Evolutionary conservation across 805 yeast species (phyloP).

Genomic region (Ogataea wickerhamii): DNA sequence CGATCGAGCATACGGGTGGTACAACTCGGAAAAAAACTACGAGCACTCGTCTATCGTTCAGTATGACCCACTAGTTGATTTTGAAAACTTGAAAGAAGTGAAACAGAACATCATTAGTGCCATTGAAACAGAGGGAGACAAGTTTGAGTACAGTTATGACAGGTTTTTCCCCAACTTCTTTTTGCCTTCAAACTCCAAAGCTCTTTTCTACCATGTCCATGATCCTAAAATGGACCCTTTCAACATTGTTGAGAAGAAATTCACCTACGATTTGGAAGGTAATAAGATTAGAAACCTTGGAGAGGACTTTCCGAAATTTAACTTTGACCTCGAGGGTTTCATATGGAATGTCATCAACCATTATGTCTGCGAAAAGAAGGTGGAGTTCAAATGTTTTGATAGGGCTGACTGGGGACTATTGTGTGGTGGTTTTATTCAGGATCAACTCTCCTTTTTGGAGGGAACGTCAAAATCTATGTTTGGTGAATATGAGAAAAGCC

Average conservation of each 20-base stretch:
- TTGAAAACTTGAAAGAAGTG: constrained; percentile 24
- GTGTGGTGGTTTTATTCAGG: constrained; percentile 28
- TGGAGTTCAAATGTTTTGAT: constrained; percentile 24
- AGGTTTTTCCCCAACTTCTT: constrained; percentile 25
- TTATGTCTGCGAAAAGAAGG: constrained; percentile 30
- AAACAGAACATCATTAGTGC: constrained; percentile 19
- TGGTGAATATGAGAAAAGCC: constrained; percentile 13
- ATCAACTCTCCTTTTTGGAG: constrained; percentile 25
- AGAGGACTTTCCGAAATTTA: constrained; percentile 31
- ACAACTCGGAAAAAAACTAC: constrained; percentile 27
- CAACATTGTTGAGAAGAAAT: constrained; percentile 29
- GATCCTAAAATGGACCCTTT: constrained; percentile 56
- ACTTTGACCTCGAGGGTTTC: constrained; percentile 32
- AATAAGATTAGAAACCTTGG: constrained; percentile 33
- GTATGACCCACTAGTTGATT: constrained; percentile 33
- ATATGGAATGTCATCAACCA: constrained; percentile 34
- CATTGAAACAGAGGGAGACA: constrained; percentile 23
- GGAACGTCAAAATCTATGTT: constrained; percentile 22
- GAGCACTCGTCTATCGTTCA: constrained; percentile 36
- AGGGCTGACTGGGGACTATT: constrained; percentile 17
- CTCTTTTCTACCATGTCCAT: constrained; percentile 45
- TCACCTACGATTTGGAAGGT: constrained; percentile 28
- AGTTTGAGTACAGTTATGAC: constrained; percentile 28
- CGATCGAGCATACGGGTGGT: constrained; percentile 34
- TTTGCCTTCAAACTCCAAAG: constrained; percentile 27